Conservation (phyloP, 108 stramenopile species). For the Pseudonitzschia pungens region DNA sequence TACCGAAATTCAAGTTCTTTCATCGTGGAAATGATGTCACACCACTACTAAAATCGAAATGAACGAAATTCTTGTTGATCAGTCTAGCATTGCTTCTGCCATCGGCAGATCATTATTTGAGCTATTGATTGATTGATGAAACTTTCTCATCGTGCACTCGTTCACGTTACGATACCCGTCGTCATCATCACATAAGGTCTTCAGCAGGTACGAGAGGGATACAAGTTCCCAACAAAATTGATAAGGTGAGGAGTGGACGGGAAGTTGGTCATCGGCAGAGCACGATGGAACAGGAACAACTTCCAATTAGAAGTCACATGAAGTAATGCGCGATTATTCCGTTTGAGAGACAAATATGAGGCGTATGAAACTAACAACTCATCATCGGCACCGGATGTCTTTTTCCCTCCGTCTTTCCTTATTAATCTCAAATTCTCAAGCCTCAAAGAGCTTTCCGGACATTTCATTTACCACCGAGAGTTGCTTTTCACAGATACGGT, state of each 20-base stretch:
- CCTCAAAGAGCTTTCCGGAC: neutral
- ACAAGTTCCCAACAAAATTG: neutral
- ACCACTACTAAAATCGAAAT: neutral
- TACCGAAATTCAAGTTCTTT: neutral
- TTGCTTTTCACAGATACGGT: neutral
- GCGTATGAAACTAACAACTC: neutral
- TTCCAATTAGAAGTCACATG: neutral
- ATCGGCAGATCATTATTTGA: too few relatives aligned
- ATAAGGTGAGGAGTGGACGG: neutral
- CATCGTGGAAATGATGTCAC: neutral
- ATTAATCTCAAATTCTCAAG: neutral
- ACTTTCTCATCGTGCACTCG: neutral
- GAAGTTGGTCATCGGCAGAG: neutral
- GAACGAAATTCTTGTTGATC: neutral
- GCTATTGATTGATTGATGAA: too few relatives aligned
- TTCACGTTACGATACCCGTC: neutral
- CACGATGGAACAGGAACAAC: neutral
- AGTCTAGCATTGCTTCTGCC: neutral
- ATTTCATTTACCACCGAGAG: neutral
- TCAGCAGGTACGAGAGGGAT: neutral
- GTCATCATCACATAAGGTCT: neutral
- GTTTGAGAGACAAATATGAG: neutral
- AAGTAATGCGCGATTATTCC: neutral
- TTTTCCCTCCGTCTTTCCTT: too few relatives aligned
- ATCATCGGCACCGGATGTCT: too few relatives aligned